A percentile compares a stretch with the other conserved stretches of the same genome.
Evolutionary conservation across 2,329 filamentous ascomycete species (phyloP).

Genomic region (Exophiala sp.): DNA sequence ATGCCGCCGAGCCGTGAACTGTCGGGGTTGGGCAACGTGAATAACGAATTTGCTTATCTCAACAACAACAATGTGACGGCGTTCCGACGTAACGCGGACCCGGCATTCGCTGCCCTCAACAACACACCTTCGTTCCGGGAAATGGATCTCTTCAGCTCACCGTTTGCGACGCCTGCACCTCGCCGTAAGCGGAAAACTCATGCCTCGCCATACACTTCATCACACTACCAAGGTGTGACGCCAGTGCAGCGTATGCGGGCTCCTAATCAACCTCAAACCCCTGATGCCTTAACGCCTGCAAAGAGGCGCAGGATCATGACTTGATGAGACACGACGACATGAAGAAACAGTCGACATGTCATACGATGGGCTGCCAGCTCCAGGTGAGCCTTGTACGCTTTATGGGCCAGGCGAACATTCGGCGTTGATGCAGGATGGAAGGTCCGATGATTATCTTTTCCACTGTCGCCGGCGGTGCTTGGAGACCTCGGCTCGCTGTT

Average conservation of each 20-base stretch:
- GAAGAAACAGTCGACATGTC: constrained; percentile 15
- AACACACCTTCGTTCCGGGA: constrained; percentile 42
- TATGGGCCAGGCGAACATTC: constrained; percentile 8
- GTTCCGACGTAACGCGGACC: constrained; percentile 58
- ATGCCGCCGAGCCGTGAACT: constrained; percentile 28
- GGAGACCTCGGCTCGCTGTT: not conserved
- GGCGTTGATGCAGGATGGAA: constrained; percentile 11
- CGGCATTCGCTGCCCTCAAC: constrained; percentile 39
- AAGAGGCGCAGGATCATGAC: constrained; percentile 24
- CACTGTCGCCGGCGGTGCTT: not conserved
- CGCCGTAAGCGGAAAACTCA: constrained; percentile 20
- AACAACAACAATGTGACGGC: constrained; percentile 68
- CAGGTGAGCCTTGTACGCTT: constrained; percentile 17
- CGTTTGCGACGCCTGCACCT: constrained; percentile 20
- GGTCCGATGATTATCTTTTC: not conserved
- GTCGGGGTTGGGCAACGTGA: constrained; percentile 9
- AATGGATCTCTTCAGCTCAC: constrained; percentile 20
- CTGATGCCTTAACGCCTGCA: constrained; percentile 21
- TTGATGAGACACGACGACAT: constrained; percentile 23
- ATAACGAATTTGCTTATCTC: constrained; percentile 37
- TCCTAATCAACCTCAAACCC: constrained; percentile 21
- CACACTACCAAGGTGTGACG: constrained; percentile 29
- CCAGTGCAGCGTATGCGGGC: constrained; percentile 29
- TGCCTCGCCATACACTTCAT: constrained; percentile 28
- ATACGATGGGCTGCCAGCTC: constrained; percentile 1